Percentiles rank a stretch among this genome's conserved stretches.
Evolutionary conservation across 495 filamentous ascomycete species (phyloP).

Genomic region (Symbiotaphrina buchneri): DNA sequence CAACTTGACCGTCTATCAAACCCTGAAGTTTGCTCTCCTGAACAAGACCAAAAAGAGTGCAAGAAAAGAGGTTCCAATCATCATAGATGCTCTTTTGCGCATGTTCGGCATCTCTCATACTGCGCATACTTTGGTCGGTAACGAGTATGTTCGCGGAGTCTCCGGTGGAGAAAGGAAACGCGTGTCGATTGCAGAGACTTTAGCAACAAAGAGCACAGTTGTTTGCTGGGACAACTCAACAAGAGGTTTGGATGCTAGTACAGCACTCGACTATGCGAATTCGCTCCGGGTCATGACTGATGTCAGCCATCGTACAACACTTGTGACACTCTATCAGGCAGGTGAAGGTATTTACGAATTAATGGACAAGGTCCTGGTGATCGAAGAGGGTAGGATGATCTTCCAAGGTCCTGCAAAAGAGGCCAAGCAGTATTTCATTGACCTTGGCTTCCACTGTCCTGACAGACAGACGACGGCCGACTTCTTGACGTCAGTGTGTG

Average conservation of each 20-base stretch:
- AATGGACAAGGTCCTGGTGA: conserved; percentile 56
- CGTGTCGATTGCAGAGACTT: conserved; percentile 45
- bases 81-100: conserved; percentile 36
- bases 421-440: conserved; percentile 44
- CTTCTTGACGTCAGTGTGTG: conserved; percentile 57
- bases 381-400: conserved; percentile 41
- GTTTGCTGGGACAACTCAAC: conserved; percentile 58
- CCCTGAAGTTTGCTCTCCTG: conserved; percentile 58
- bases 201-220: conserved; percentile 41
- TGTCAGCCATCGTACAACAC: conserved; percentile 54
- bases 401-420: conserved; percentile 38
- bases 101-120: conserved; percentile 71
- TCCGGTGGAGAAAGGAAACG: conserved; percentile 53
- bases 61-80: conserved; percentile 40
- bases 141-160: conserved; percentile 58
- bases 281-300: conserved; percentile 67
- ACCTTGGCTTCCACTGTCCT: conserved; percentile 44
- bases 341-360: conserved; percentile 65
- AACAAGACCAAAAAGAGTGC: conserved; percentile 64
- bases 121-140: conserved; percentile 61
- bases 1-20: conserved; percentile 56
- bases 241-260: conserved; percentile 57
- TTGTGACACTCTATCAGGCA: conserved; percentile 71
- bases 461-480: conserved; percentile 50
- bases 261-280: conserved; percentile 59